Base-by-base conservation (phyloP, 228 moss, liverwort and hornwort species). In the Sphagnum fallax region DNA sequence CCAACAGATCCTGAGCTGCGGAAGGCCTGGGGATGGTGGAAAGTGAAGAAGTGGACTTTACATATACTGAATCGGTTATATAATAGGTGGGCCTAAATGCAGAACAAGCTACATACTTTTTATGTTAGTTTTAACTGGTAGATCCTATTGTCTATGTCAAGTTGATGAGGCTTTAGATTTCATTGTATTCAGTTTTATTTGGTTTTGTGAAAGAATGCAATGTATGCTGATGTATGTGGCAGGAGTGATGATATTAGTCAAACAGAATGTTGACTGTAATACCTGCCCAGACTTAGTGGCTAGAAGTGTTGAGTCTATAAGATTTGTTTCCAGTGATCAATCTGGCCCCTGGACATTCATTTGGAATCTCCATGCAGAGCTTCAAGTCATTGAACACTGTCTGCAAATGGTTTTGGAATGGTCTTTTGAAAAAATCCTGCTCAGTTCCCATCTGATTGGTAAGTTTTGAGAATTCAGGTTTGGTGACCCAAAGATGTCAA, bases 1-100 rank as follows among this genome's bases (percentile, higher is more conserved):
- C 98, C 94, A 52, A 89, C 82, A 48, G 93, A 98, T 71, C 93
- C 97, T 58, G 97, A 98, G 63, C 69, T 76, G 49, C 91, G 97
- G 53, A 98, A 98, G 76, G 88, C 90, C 48, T 98, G 97, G 97
- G 98, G 92, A 77, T 98, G 98, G 98, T 98, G 98, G 98, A 98
- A 98, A 82, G 98, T 98, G 67, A 98, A 98, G 76, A 98, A 98
- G 71, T 98, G 98, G 98, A 92, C 94, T 14, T 78, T 98, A 50
- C 98, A 98, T 64, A 98, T 98, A 55, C 90, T 98, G 92, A 98
- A 98, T 78, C 89, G 98, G 55, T 77, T 98, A 49, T 98, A 98
- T 71, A 94, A 89, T 58, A 91, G 98, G 98, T 92, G 6, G 48
- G 49, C 14, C 47, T 6, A 47, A 62, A 7, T 62, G 4, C 47